These are phyloP conservation scores for Dactylella cylindrospora DNA, from an alignment of 2,329 filamentous ascomycete species.

Conservation along the genomic window DNA sequence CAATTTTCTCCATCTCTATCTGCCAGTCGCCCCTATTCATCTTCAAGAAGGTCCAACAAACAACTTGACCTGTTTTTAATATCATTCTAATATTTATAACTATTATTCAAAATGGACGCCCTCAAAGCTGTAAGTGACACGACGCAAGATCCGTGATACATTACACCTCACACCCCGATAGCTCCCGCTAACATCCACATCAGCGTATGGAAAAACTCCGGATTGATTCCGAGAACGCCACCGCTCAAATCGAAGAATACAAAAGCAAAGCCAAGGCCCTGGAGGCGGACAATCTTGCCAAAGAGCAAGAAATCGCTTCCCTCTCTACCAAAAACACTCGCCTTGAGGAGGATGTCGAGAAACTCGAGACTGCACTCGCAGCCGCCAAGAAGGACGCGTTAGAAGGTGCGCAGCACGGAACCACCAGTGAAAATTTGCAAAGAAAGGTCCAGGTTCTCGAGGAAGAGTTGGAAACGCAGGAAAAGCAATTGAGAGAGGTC, in stretches of 20 bases:
- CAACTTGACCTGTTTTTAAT: neutral
- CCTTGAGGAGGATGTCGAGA: constrained; percentile 87
- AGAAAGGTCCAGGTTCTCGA: constrained; percentile 93
- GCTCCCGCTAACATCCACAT: constrained; percentile 48
- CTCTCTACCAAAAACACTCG: constrained; percentile 92
- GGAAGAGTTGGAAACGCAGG: constrained; percentile 94
- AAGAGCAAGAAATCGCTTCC: constrained; percentile 98
- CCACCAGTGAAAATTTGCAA: constrained; percentile 87
- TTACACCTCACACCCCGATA: constrained; percentile 46
- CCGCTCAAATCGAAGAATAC: constrained; percentile 80
- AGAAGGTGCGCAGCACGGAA: constrained; percentile 77
- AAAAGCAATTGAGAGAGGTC: constrained; percentile 92
- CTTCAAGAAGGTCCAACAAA: constrained; percentile 48
- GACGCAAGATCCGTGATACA: too few species aligned
- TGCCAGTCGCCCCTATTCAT: too few species aligned
- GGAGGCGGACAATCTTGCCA: constrained; percentile 91
- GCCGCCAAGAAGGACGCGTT: constrained; percentile 84
- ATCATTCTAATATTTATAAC: constrained; percentile 1
- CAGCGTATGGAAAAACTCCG: constrained; percentile 96
- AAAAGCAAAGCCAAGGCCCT: constrained; percentile 82
- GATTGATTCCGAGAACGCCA: constrained; percentile 84
- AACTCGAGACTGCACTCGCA: constrained; percentile 79
- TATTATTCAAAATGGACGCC: constrained; percentile 48
- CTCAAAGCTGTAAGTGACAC: constrained; percentile 48
- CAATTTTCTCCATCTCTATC: too few species aligned